phyloP scores from a whole-genome alignment of 192 early-diverging fungal species.

The Rhizoclosmatium globosum region DNA sequence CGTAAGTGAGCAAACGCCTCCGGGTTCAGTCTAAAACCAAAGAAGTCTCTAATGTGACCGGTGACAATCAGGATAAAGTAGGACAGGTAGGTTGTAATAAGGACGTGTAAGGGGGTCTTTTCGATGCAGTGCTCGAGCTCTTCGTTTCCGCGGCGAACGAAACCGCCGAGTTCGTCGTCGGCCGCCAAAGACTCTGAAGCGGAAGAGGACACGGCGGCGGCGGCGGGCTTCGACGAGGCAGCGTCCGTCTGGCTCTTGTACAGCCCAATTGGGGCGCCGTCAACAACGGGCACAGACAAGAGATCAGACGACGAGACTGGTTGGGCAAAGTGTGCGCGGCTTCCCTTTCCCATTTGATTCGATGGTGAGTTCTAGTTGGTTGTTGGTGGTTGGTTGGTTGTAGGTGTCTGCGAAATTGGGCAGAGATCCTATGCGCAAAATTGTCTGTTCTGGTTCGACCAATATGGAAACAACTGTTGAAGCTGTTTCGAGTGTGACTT shows the following conservation, averaged over 20 bases:
- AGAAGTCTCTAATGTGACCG: constrained; percentile 93
- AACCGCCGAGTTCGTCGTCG: constrained; percentile 13
- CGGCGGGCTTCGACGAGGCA: neutral
- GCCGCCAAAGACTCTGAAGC: neutral
- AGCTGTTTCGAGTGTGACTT: no score
- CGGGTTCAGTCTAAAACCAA: constrained; percentile 80
- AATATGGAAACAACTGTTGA: no score
- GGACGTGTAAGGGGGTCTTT: constrained; percentile 79
- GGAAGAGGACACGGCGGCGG: neutral
- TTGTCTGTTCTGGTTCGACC: no score
- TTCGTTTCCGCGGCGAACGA: constrained; percentile 6
- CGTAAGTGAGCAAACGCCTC: constrained; percentile 75
- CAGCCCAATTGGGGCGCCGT: constrained; percentile 34
- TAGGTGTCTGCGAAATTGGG: neutral
- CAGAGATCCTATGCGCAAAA: no score
- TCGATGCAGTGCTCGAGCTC: constrained; percentile 56
- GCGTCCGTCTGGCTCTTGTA: constrained; percentile 5
- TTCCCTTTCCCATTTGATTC: constrained; percentile 57
- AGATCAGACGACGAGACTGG: constrained; percentile 51
- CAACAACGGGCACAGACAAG: constrained; percentile 28
- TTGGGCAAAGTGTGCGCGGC: constrained; percentile 51
- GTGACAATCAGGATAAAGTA: constrained; percentile 94
- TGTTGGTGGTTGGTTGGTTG: neutral
- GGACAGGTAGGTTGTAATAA: constrained; percentile 94
- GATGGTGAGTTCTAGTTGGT: constrained; percentile 2